Evolutionary conservation across 805 yeast genomes (phyloP).

Genomic region (Tetrapisispora fleetii): DNA sequence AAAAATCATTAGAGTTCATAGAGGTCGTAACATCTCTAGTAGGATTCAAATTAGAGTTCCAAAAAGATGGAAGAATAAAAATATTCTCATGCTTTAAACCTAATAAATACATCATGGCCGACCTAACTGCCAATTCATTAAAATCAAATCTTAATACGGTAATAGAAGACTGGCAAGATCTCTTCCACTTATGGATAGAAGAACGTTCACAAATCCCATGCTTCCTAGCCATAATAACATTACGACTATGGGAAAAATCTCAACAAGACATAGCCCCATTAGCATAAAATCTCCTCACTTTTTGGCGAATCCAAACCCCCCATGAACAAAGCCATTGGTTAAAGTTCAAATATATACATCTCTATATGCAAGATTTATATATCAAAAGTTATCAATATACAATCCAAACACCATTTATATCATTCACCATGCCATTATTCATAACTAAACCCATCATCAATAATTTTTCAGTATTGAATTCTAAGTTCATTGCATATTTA

Average conservation of each 20-base stretch:
- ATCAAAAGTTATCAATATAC: no score
- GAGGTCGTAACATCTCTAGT: conserved; percentile 56
- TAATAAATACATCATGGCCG: conserved; percentile 42
- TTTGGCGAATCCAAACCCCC: no score
- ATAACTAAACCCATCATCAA: no score
- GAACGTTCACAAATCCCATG: conserved; percentile 67
- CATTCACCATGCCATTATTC: no score
- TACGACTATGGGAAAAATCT: conserved; percentile 46
- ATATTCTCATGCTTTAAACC: conserved; percentile 39
- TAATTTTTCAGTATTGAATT: no score
- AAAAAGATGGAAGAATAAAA: conserved; percentile 46
- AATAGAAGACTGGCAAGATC: conserved; percentile 35
- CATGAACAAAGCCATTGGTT: no score
- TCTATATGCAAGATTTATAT: no score
- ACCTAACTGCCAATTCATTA: conserved; percentile 43
- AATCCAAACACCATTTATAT: no score
- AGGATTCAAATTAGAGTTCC: conserved; percentile 66
- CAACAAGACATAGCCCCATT: neutral
- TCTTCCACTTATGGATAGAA: conserved; percentile 56
- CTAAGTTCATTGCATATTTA: no score
- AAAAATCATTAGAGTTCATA: conserved; percentile 62
- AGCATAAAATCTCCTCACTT: no score
- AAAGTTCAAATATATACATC: no score
- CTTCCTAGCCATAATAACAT: conserved; percentile 62
- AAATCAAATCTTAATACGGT: conserved; percentile 35